Conservation (phyloP, 2,329 filamentous ascomycete species). For the Beauveria medogensis region DNA sequence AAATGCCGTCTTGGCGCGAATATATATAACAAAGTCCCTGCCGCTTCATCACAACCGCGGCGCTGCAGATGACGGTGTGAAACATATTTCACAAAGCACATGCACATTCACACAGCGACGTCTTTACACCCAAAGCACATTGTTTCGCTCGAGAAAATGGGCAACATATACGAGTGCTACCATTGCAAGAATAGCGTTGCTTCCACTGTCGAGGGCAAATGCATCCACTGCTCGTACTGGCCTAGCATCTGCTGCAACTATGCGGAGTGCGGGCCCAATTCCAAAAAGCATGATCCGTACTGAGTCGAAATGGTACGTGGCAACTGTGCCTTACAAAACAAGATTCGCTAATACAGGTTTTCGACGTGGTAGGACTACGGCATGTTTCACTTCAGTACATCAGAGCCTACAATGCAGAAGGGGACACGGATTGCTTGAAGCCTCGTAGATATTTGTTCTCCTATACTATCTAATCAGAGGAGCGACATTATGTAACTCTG, state of each 20-base stretch:
- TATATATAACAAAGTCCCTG: too few species aligned
- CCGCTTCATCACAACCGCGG: too few species aligned
- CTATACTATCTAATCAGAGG: too few species aligned
- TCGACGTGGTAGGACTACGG: neutral
- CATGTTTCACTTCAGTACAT: neutral
- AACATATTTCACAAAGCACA: neutral
- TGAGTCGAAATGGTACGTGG: neutral
- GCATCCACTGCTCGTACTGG: neutral
- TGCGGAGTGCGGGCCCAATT: neutral
- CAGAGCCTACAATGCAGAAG: too few species aligned
- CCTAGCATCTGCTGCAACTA: neutral
- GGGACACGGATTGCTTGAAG: too few species aligned
- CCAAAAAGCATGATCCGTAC: neutral
- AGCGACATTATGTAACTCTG: too few species aligned
- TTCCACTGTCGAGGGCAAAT: neutral
- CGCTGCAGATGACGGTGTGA: neutral
- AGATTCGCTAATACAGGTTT: neutral
- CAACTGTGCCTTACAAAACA: neutral
- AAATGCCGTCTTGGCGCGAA: too few species aligned
- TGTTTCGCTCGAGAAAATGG: neutral
- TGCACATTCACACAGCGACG: neutral
- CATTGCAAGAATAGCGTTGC: neutral
- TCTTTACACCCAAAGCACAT: neutral
- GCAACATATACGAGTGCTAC: neutral
- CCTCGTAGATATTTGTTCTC: too few species aligned